Evolutionary conservation across 169 alveolate species (phyloP), one percentile per base, ranked within the genome.

Genomic region (Miamiensis avidus): DNA sequence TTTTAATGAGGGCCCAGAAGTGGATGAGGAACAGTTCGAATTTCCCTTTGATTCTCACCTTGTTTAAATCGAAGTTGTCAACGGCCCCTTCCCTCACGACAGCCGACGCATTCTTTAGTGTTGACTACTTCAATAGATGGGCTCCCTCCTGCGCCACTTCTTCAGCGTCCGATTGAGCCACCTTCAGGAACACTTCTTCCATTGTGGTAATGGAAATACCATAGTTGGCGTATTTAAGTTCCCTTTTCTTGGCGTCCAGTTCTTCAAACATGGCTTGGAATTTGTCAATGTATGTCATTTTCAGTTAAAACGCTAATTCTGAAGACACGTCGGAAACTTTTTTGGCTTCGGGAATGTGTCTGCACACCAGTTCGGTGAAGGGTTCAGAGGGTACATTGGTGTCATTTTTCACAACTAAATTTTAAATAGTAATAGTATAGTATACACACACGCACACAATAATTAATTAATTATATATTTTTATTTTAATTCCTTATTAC

Each of bases 171-270:
- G 65, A 29, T 79, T 77, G 74, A 64, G 96, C 96, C 0, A 96
- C 99, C 84, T 92, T 92, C 77, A 97, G 88, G 83, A 97, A 97
- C 26, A 97, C 99, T 76, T 97, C 98, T 90, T 97, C 98, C 69
- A 97, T 89, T 34, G 98, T 97, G 28, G 98, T 95, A 81, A 97
- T 95, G 0, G 97, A 94, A 1, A 95, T 93, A 30, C 98, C 97
- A 74, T 95, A 97, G 6, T 96, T 82, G 32, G 85, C 79, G 25
- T 95, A 89, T 31, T 88, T 87, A 31, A 93, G 79, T 0, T 29
- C 6, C 27, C 86, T 69, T 34, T 93, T 76, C 69, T 90, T 89
- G 0, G 31, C 31, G 76, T 97, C 98, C 64, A 97, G 90, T 1
- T 88, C 87, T 0, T 79, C 85, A 83, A 97, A 97, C 69, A 97